Evolutionary conservation across 192 early-diverging fungal genomes (phyloP), one percentile per base, ranked within the genome.

Genomic region (Rhizophagus clarus): DNA sequence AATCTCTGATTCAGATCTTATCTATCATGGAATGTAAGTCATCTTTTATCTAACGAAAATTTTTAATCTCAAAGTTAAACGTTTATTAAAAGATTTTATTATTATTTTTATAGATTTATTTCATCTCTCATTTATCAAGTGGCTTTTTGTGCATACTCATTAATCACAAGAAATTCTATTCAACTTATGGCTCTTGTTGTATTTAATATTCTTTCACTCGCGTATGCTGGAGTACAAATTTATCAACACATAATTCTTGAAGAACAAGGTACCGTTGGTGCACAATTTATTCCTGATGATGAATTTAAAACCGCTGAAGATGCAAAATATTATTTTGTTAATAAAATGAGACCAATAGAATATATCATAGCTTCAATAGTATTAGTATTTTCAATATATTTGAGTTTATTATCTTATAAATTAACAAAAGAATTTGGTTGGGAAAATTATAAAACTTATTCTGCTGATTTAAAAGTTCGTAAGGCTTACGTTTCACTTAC

Each of bases 101-200:
- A 26, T 70, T 31, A 2, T 17, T 60, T 17, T 61, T 71, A 4
- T 7, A 79, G 77, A 61, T 79, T 79, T 32, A 56, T 79, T 28
- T 22, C 61, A n/a, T 37, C 77, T 9, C 31, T 71, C 32, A 14
- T 24, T 14, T 79, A 61, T 32, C 77, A 79, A 61, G 20, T 79
- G 32, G 2, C 71, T 15, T 40, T 79, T 37, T 28, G 26, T 42
- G 49, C 37, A 1, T 66, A 79, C 40, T 42, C 77, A 14, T 26
- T 79, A 34, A 12, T 9, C 0, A 9, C 37, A 24, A 28, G 31
- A 12, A 98, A 98, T 85, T 95, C 95, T 22, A 96, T 98, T 79
- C 95, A 98, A 80, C 90, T 96, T 51, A 91, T 95, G 49, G 88
- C 89, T 26, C 88, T 93, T 17, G 87, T 93, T 9, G 74, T 87